Conservation (phyloP, 2,329 filamentous ascomycete species). For the Alternaria gansuensis region DNA sequence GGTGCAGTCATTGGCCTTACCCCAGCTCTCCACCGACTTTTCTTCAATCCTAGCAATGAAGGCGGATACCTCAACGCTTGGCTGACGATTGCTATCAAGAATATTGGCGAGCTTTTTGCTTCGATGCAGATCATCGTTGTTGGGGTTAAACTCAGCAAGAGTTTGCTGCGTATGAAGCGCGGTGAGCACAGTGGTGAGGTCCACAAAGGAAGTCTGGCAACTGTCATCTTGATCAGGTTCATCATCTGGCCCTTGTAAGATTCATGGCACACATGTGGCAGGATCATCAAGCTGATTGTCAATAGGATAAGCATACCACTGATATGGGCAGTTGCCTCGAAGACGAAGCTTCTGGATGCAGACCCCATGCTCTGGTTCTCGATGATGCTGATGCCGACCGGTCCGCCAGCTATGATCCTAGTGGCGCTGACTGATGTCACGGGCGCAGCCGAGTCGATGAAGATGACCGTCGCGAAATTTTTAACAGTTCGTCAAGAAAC, state of each 20-base stretch:
- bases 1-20: slow-evolving; percentile 69
- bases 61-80: slow-evolving; percentile 73
- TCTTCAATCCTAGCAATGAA: slow-evolving; percentile 66
- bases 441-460: slow-evolving; percentile 56
- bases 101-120: slow-evolving; percentile 70
- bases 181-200: slow-evolving; percentile 55
- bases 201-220: slow-evolving; percentile 60
- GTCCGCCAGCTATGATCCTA: slow-evolving; percentile 64
- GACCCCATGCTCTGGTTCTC: slow-evolving; percentile 74
- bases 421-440: slow-evolving; percentile 62
- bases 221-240: slow-evolving; percentile 66
- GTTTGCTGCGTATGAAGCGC: slow-evolving; percentile 59
- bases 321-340: slow-evolving; percentile 64
- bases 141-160: slow-evolving; percentile 69
- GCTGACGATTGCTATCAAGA: slow-evolving; percentile 69
- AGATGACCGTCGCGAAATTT: slow-evolving; percentile 64
- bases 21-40: slow-evolving; percentile 66
- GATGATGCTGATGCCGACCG: slow-evolving; percentile 68
- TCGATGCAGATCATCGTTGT: slow-evolving; percentile 72
- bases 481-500: slow-evolving; percentile 54
- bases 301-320: slow-evolving; percentile 60
- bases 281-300: slow-evolving; percentile 11
- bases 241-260: slow-evolving; percentile 65
- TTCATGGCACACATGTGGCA: neutral
- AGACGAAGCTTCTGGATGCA: slow-evolving; percentile 60